Evolutionary conservation across 1,284 basidiomycete species (phyloP).

Genomic region (Phenoliferia sp.): DNA sequence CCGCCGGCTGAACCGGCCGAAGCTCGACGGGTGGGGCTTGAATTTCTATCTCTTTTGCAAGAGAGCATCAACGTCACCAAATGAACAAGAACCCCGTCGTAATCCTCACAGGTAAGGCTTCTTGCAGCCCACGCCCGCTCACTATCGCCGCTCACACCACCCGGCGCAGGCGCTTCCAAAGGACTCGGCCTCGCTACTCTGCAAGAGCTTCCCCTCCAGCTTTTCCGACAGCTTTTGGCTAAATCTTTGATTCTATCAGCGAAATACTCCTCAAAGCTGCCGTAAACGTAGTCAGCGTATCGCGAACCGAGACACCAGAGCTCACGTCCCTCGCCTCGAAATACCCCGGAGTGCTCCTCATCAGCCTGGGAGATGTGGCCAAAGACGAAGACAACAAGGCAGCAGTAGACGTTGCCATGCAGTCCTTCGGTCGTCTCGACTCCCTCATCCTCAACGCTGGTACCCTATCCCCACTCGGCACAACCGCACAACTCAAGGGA

Average conservation of each 20-base stretch:
- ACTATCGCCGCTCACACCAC: not conserved
- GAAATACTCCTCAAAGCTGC: slow-evolving; percentile 46
- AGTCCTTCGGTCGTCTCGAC: slow-evolving; percentile 60
- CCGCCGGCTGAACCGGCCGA: too few relatives aligned
- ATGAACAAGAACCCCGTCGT: slow-evolving; percentile 9
- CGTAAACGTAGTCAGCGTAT: slow-evolving; percentile 67
- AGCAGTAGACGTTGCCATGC: slow-evolving; percentile 47
- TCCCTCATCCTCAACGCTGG: slow-evolving; percentile 75
- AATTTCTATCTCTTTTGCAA: not conserved
- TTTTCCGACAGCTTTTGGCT: not conserved
- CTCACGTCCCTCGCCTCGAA: slow-evolving; percentile 53
- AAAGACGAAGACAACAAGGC: slow-evolving; percentile 52
- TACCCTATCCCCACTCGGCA: slow-evolving; percentile 53
- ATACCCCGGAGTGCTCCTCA: slow-evolving; percentile 36
- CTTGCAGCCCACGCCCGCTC: not conserved
- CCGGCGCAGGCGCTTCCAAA: slow-evolving; percentile 39
- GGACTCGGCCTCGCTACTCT: slow-evolving; percentile 77
- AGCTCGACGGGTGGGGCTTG: too few relatives aligned
- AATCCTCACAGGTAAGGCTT: slow-evolving; percentile 20
- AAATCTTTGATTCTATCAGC: slow-evolving; percentile 23
- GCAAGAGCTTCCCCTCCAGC: not conserved
- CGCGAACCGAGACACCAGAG: slow-evolving; percentile 61
- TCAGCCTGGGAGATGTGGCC: slow-evolving; percentile 54
- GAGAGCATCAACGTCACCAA: not conserved
- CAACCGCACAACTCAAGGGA: slow-evolving; percentile 10